Evolutionary conservation across 1,139 yeast species (phyloP).

Genomic region (Yamadazyma siamensis): DNA sequence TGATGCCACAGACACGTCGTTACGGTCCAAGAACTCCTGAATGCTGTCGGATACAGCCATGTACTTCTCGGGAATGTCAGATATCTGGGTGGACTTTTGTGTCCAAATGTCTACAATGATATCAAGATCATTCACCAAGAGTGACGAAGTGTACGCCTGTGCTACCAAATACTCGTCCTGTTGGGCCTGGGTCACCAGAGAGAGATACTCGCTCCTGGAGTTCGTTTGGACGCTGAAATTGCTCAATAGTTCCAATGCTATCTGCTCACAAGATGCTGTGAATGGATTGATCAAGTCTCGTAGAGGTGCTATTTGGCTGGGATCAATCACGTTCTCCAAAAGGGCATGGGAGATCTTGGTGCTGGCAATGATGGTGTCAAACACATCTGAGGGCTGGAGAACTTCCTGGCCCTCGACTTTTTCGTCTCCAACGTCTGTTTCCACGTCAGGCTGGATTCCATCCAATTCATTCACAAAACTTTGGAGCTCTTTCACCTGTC

Average conservation of each 20-base stretch:
- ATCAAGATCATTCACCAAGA: conserved; percentile 16
- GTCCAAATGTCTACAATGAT: conserved; percentile 25
- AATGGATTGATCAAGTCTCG: conserved; percentile 15
- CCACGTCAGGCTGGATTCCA: conserved; percentile 7
- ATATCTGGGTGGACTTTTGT: conserved; percentile 12
- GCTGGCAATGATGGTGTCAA: conserved; percentile 32
- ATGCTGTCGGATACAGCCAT: conserved; percentile 43
- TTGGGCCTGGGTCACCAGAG: conserved; percentile 22
- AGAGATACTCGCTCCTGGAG: conserved; percentile 22
- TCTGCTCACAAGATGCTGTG: conserved; percentile 17
- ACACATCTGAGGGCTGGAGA: conserved; percentile 37
- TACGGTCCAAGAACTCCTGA: conserved; percentile 40
- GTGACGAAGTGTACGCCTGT: conserved; percentile 21
- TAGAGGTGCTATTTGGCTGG: conserved; percentile 6
- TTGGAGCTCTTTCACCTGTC: conserved; percentile 25
- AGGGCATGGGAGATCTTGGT: conserved; percentile 30
- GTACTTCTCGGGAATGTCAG: conserved; percentile 31
- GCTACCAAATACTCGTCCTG: conserved; percentile 23
- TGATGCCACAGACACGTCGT: conserved; percentile 19
- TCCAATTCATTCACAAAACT: conserved; percentile 27
- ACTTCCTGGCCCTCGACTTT: conserved; percentile 26
- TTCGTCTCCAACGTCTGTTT: conserved; percentile 11
- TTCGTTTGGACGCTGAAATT: conserved; percentile 21
- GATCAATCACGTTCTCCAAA: conserved; percentile 20
- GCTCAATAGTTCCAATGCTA: conserved; percentile 21